phyloP scores from a whole-genome alignment of 129 eudicot species.

The Flaveria robusta region DNA sequence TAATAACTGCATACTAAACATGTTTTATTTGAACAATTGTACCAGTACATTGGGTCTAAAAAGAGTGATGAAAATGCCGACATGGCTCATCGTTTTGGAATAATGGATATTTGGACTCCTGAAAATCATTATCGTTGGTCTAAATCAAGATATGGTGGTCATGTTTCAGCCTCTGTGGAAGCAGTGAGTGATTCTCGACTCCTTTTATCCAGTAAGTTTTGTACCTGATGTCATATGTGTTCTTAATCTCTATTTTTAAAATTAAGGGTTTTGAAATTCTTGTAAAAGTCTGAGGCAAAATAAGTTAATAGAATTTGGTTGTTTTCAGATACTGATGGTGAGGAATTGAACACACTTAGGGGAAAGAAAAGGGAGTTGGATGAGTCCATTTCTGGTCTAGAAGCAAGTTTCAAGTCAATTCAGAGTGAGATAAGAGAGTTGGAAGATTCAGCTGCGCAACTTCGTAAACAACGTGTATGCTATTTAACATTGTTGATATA shows the following conservation, averaged over 20 bases:
- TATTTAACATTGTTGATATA: constrained; percentile 2
- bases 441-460: constrained; percentile 74
- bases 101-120: constrained; percentile 95
- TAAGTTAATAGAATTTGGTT: not conserved
- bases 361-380: constrained; percentile 55
- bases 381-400: constrained; percentile 43
- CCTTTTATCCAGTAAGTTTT: constrained; percentile 62
- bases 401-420: constrained; percentile 46
- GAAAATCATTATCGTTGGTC: constrained; percentile 83
- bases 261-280: not conserved
- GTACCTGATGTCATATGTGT: not conserved
- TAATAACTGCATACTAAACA: constrained; percentile 2
- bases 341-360: constrained; percentile 58
- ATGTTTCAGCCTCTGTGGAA: constrained; percentile 79
- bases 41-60: constrained; percentile 81
- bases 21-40: constrained; percentile 7
- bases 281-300: not conserved
- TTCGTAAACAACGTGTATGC: constrained; percentile 74
- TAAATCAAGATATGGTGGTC: constrained; percentile 79
- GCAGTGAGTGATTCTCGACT: constrained; percentile 66
- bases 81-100: constrained; percentile 54
- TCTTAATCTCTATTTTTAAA: not conserved
- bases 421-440: constrained; percentile 53
- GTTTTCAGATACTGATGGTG: constrained; percentile 62
- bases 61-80: constrained; percentile 79